These are phyloP conservation scores for Bipolaris victoriae DNA, from an alignment of 2,329 filamentous ascomycete genomes.

Conservation along the genomic window DNA sequence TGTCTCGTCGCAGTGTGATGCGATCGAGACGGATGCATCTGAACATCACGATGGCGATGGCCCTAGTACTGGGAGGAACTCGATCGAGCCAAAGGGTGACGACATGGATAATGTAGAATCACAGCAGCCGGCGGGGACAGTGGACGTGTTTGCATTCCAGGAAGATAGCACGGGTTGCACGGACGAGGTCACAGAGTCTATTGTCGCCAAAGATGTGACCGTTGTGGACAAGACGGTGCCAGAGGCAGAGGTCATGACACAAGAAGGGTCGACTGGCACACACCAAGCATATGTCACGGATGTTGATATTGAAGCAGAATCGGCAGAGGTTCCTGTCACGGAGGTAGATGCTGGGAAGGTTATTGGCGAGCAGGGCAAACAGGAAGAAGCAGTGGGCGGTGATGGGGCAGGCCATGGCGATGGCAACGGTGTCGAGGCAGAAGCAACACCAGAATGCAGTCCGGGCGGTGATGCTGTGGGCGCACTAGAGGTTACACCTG, in stretches of 20 bases:
- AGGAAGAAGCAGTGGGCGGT: neutral
- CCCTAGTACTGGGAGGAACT: neutral
- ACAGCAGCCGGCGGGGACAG: neutral
- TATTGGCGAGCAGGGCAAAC: neutral
- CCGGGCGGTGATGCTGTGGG: slow-evolving; percentile 2
- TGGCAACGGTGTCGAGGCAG: neutral
- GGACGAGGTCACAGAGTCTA: neutral
- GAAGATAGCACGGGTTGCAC: neutral
- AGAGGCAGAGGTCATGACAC: neutral
- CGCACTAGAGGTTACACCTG: slow-evolving; percentile 7
- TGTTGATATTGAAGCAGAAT: neutral
- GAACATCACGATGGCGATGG: slow-evolving; percentile 8
- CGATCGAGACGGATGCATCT: slow-evolving; percentile 12
- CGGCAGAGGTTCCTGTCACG: neutral
- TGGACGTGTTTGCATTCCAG: neutral
- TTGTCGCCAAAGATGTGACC: slow-evolving; percentile 1
- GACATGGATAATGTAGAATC: slow-evolving; percentile 1
- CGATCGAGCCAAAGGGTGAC: neutral
- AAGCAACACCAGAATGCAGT: neutral
- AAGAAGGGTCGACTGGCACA: neutral
- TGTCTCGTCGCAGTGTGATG: slow-evolving; percentile 3
- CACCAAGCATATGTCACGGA: neutral
- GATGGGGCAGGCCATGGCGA: neutral
- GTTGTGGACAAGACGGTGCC: neutral
- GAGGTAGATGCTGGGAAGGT: neutral